These are phyloP conservation scores for Mortierella sp. DNA, from an alignment of 371 early-diverging fungal genomes.

Conservation along the genomic window DNA sequence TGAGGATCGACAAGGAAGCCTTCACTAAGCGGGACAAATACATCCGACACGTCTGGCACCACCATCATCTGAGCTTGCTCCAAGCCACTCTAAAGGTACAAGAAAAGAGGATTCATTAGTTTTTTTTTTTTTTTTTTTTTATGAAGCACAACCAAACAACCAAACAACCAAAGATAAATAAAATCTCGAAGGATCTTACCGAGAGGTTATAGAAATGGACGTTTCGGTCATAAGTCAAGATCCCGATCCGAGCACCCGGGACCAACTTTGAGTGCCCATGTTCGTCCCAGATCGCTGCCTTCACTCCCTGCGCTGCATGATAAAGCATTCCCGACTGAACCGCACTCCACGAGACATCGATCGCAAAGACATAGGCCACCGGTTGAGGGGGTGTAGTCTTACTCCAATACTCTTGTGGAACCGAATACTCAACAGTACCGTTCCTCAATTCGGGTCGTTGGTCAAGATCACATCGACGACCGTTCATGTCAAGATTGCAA, in stretches of 20 bases:
- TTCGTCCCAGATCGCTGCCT: conserved; percentile 74
- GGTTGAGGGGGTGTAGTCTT: conserved; percentile 68
- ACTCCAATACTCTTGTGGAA: conserved; percentile 78
- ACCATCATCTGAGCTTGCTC: conserved; percentile 96
- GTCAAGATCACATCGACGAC: conserved; percentile 85
- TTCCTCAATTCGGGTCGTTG: conserved; percentile 90
- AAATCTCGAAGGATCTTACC: conserved; percentile 54
- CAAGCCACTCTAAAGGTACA: conserved; percentile 67
- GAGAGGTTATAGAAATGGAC: conserved; percentile 96
- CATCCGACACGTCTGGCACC: conserved; percentile 91
- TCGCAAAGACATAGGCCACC: conserved; percentile 85
- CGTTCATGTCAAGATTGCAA: conserved; percentile 91
- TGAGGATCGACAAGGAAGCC: conserved; percentile 89
- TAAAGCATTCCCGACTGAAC: conserved; percentile 86
- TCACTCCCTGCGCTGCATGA: conserved; percentile 70
- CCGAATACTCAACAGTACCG: conserved; percentile 93
- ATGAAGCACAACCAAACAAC: neutral
- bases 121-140: neutral
- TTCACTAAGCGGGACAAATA: conserved; percentile 91
- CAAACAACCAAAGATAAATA: neutral
- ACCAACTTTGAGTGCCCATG: conserved; percentile 55
- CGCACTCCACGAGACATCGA: conserved; percentile 92
- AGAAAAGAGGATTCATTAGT: neutral
- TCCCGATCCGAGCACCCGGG: conserved; percentile 76
- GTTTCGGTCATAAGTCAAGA: conserved; percentile 91